Conservation (phyloP, 148 eudicot species). For the Nepenthes mirabilis region DNA sequence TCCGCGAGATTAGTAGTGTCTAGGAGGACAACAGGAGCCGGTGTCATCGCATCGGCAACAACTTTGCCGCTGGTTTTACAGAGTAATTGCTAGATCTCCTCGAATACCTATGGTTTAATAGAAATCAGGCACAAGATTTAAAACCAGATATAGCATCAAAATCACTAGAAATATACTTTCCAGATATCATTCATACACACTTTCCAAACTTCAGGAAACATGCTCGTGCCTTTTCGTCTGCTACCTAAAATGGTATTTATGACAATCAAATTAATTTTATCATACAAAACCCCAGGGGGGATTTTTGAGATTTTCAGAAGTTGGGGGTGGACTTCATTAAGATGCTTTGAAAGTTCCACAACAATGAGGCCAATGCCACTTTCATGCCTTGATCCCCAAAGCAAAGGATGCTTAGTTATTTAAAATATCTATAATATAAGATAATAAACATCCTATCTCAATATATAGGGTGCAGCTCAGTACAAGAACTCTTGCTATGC, state of each 20-base stretch:
- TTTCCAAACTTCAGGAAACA: constrained; percentile 96
- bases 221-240: constrained; percentile 48
- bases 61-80: constrained; percentile 72
- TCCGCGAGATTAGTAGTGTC: constrained; percentile 89
- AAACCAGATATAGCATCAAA: neutral
- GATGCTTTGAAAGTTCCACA: too few relatives aligned
- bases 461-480: too few relatives aligned
- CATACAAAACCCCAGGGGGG: too few relatives aligned
- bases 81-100: constrained; percentile 72
- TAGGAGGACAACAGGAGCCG: constrained; percentile 67
- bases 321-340: too few relatives aligned
- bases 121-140: neutral
- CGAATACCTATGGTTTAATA: constrained; percentile 51
- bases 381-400: too few relatives aligned
- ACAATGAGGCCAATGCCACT: too few relatives aligned
- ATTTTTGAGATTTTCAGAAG: too few relatives aligned
- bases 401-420: too few relatives aligned
- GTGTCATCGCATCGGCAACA: constrained; percentile 89
- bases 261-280: neutral
- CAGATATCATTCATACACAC: constrained; percentile 38
- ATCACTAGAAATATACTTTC: neutral
- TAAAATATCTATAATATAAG: too few relatives aligned
- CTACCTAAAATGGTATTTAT: constrained; percentile 26
- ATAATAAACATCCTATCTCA: too few relatives aligned
- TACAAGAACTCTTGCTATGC: too few relatives aligned